These are phyloP conservation scores for Choanephora cucurbitarum DNA, from an alignment of 371 early-diverging fungal genomes.

Conservation along the genomic window DNA sequence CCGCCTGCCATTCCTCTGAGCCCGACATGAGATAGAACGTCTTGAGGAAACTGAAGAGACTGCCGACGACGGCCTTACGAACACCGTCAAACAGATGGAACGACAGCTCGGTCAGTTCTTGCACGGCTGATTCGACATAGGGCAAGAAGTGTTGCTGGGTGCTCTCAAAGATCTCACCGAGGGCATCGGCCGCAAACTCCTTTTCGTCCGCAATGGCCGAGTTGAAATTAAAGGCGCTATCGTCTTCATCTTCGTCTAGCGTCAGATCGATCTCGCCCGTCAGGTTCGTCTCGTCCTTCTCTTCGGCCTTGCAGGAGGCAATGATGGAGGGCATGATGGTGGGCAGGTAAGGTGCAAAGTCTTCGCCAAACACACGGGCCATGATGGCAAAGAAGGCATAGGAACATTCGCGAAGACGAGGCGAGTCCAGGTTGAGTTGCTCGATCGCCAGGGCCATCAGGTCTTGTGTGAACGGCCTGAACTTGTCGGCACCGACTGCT, in stretches of 20 bases:
- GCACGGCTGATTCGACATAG: slow-evolving; percentile 73
- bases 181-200: slow-evolving; percentile 85
- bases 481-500: slow-evolving; percentile 83
- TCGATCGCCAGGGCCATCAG: slow-evolving; percentile 79
- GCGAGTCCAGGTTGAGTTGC: slow-evolving; percentile 71
- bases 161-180: slow-evolving; percentile 84
- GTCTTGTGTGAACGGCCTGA: slow-evolving; percentile 74
- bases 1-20: slow-evolving; percentile 70
- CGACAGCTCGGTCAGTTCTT: slow-evolving; percentile 63
- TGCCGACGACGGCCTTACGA: slow-evolving; percentile 74
- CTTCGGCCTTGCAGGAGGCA: slow-evolving; percentile 73
- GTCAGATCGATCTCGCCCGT: slow-evolving; percentile 53
- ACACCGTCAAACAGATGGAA: slow-evolving; percentile 81
- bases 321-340: slow-evolving; percentile 78
- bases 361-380: slow-evolving; percentile 80
- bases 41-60: slow-evolving; percentile 75
- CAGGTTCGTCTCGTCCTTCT: slow-evolving; percentile 53
- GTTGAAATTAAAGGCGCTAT: slow-evolving; percentile 62
- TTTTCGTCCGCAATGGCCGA: slow-evolving; percentile 91
- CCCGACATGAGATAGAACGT: slow-evolving; percentile 74
- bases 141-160: slow-evolving; percentile 80
- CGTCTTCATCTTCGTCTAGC: slow-evolving; percentile 41
- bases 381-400: slow-evolving; percentile 86
- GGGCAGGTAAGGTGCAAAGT: slow-evolving; percentile 77
- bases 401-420: slow-evolving; percentile 81